Conservation (phyloP, 441 rosid genomes). For the Sinapis alba region DNA sequence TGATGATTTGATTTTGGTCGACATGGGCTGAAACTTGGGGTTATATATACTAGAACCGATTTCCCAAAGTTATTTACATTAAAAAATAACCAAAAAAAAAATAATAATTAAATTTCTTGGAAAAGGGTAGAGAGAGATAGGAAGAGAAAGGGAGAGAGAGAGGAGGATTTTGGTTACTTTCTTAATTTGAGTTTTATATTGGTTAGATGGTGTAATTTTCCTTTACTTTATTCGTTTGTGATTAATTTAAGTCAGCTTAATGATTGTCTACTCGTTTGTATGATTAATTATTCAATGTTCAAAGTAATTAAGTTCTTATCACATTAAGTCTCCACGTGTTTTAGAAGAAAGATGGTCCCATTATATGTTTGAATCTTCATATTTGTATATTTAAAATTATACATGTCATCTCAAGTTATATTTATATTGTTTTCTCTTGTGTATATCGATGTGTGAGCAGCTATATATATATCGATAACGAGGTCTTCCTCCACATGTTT, state of each 20-base stretch:
- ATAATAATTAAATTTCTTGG: too few relatives aligned
- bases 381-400: not conserved
- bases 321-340: constrained; percentile 21
- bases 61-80: constrained; percentile 21
- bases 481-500: constrained; percentile 33
- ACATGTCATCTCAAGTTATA: constrained; percentile 16
- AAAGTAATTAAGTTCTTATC: constrained; percentile 24
- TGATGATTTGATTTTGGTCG: constrained; percentile 3
- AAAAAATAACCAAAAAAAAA: too few relatives aligned
- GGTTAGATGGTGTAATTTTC: too few relatives aligned
- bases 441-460: constrained; percentile 18
- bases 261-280: constrained; percentile 7
- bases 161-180: too few relatives aligned
- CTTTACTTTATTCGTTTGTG: constrained; percentile 12
- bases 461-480: not conserved
- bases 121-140: too few relatives aligned
- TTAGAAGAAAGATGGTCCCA: constrained; percentile 8
- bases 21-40: constrained; percentile 3
- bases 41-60: constrained; percentile 19
- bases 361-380: not conserved
- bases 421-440: not conserved
- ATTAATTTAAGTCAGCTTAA: constrained; percentile 34
- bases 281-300: not conserved
- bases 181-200: too few relatives aligned
- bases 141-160: too few relatives aligned